These are phyloP conservation scores for Ophiocordyceps camponoti-floridani DNA, from an alignment of 2,329 filamentous ascomycete species.

Conservation along the genomic window DNA sequence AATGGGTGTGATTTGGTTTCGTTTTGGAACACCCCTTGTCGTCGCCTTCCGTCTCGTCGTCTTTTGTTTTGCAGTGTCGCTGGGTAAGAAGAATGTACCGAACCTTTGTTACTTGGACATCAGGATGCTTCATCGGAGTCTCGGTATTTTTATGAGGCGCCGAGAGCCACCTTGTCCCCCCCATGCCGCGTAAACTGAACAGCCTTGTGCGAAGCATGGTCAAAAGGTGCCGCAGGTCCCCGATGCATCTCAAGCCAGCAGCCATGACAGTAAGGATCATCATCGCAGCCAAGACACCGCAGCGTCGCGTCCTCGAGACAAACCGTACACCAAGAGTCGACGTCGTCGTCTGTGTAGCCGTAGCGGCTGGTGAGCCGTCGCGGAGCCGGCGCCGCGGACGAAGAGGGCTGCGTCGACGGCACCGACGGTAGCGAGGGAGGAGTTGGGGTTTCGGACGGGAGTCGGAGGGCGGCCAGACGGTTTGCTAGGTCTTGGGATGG, in stretches of 20 bases:
- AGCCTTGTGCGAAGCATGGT: conserved; percentile 52
- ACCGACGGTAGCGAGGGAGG: conserved; percentile 24
- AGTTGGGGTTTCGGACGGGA: conserved; percentile 10
- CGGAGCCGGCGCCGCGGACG: conserved; percentile 24
- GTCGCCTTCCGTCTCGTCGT: no score
- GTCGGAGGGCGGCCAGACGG: conserved; percentile 32
- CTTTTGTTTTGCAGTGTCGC: neutral
- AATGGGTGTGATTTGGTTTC: neutral
- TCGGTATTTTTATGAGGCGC: conserved; percentile 8
- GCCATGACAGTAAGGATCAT: conserved; percentile 54
- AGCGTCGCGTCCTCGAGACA: conserved; percentile 65
- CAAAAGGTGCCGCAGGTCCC: conserved; percentile 48
- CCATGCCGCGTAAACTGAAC: conserved; percentile 33
- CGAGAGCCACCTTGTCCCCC: conserved; percentile 16
- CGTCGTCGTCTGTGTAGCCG: conserved; percentile 49
- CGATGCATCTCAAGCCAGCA: conserved; percentile 75
- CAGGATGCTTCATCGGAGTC: neutral
- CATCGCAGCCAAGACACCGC: conserved; percentile 53
- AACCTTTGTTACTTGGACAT: neutral
- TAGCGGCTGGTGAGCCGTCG: conserved; percentile 18
- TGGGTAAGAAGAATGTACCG: neutral
- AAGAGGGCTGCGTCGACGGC: conserved; percentile 17
- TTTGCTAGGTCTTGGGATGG: conserved; percentile 25
- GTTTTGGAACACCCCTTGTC: neutral
- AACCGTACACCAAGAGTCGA: conserved; percentile 64